Evolutionary conservation across 2,329 filamentous ascomycete species (phyloP).

Genomic region (Diplocarpon rosae): DNA sequence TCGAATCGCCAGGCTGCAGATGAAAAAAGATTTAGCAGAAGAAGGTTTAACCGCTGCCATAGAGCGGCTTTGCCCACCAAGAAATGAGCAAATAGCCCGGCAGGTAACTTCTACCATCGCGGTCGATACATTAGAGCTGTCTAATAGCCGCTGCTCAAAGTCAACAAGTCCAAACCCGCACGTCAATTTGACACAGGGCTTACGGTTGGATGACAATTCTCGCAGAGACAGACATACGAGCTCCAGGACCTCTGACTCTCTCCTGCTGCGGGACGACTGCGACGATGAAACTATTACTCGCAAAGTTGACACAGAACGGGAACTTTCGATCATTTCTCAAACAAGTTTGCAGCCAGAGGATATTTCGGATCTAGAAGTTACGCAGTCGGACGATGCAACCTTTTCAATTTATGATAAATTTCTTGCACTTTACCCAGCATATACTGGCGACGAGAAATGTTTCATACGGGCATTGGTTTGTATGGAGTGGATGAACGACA

Average conservation of each 20-base stretch:
- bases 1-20: not conserved
- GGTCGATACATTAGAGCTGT: not conserved
- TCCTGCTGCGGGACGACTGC: no score
- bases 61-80: not conserved
- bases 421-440: conserved; percentile 33
- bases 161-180: not conserved
- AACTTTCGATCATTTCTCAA: no score
- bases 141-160: not conserved
- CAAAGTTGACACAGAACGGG: no score
- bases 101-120: not conserved
- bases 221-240: no score
- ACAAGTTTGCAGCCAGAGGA: no score
- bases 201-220: no score
- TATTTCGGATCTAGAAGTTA: no score
- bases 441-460: conserved; percentile 29
- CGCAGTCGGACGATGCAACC: no score
- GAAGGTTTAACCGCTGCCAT: not conserved
- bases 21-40: not conserved
- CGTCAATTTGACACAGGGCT: no score
- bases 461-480: conserved; percentile 38
- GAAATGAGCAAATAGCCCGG: not conserved
- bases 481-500: conserved; percentile 30
- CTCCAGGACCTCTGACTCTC: no score
- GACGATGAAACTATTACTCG: no score
- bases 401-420: conserved; percentile 30